Evolutionary conservation across 2,329 filamentous ascomycete species (phyloP), one percentile per base, ranked within the genome.

Genomic region (Sporothrix phasma): DNA sequence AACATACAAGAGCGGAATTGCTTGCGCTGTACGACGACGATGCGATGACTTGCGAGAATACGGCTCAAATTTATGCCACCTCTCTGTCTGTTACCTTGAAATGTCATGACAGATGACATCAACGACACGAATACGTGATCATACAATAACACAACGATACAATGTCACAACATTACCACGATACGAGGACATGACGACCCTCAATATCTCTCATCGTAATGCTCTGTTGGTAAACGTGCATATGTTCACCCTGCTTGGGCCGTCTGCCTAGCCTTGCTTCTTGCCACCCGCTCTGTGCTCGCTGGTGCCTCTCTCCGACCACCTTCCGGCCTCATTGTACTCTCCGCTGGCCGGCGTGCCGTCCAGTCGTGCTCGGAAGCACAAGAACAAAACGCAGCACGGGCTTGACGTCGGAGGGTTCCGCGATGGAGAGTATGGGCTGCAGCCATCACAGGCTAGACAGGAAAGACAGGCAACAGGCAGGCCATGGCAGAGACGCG

Each of bases 311-410:
- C 51, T n/a, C 17, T 22, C 17, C 39, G 5, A 5, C 2, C n/a
- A 11, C 43, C 15, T n/a, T 10, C 13, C 6, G 6, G 6, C 19
- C 22, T 17, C 31, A 10, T 34, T 29, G 54, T 19, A 43, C 43
- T 58, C 15, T 58, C 37, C 54, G 37, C 37, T 19, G 54, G 34
- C 54, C 54, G 37, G 26, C 22, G 22, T 43, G 51, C 51, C 31
- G 47, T 24, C 13, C n/a, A 5, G 19, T 58, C 53, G 56, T 59
- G 56, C 56, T 59, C 56, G 45, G 56, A 59, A 45, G 56, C 56
- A 59, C 56, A 59, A 45, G 56, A 59, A 39, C 45, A 59, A 22
- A 59, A 34, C 26, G 56, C 24, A 59, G 56, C 56, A 59, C 56
- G 37, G 56, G 56, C 22, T 29, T 15, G 31, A 54, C 24, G 2